phyloP scores from a whole-genome alignment of 202 grass and related monocot species.

The Eragrostis tef region DNA sequence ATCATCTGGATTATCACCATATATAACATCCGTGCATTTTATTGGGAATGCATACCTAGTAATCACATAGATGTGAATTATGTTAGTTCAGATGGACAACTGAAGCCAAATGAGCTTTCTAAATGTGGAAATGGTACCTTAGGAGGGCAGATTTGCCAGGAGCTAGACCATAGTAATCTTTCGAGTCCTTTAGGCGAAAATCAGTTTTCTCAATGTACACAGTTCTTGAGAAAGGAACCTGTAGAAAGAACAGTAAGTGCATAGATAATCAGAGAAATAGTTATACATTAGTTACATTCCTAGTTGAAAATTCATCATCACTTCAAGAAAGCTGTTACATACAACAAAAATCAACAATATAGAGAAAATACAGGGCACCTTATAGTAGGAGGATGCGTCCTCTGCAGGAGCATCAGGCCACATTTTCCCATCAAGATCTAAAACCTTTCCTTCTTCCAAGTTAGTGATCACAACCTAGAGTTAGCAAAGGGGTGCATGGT shows the following conservation, averaged over 20 bases:
- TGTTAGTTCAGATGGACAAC: neutral
- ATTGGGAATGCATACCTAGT: constrained; percentile 89
- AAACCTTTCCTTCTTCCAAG: constrained; percentile 68
- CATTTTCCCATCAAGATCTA: constrained; percentile 84
- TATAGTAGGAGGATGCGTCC: constrained; percentile 75
- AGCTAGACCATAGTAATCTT: constrained; percentile 93
- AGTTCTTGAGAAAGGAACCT: constrained; percentile 74
- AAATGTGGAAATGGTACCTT: constrained; percentile 53
- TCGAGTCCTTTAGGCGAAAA: constrained; percentile 91
- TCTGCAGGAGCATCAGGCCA: constrained; percentile 89
- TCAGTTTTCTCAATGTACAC: constrained; percentile 86
- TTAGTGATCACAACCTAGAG: constrained; percentile 90
- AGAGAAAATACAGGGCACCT: constrained; percentile 54
- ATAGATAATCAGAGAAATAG: constrained; percentile 16
- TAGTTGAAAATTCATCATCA: constrained; percentile 1
- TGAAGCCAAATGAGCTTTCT: constrained; percentile 35
- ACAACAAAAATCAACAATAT: constrained; percentile 19
- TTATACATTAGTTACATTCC: neutral
- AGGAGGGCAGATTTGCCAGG: constrained; percentile 89
- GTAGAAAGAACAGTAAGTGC: constrained; percentile 28
- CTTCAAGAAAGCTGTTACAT: constrained; percentile 26
- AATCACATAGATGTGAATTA: constrained; percentile 12
- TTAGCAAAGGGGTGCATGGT: constrained; percentile 20
- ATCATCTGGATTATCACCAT: constrained; percentile 58
- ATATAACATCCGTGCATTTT: constrained; percentile 89